Percentiles rank a stretch among this genome's conserved stretches.
Evolutionary conservation across 257 asterid genomes (phyloP).

Genomic region (Fraxinus americana): DNA sequence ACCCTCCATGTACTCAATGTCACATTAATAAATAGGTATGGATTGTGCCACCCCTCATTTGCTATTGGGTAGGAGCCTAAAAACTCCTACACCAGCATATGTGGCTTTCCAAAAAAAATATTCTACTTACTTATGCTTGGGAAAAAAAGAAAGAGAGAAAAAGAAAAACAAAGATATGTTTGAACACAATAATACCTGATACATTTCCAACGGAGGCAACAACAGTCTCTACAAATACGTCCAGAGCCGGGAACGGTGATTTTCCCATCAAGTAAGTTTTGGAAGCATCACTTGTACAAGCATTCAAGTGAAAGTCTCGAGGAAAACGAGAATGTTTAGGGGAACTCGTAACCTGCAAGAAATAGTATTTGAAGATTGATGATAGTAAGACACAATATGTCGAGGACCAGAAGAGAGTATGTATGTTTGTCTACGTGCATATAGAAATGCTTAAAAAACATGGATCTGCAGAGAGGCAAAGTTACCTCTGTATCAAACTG

Average conservation of each 20-base stretch:
- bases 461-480: constrained; percentile 7
- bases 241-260: constrained; percentile 87
- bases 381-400: constrained; percentile 4
- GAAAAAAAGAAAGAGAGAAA: neutral
- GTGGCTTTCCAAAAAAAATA: neutral
- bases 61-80: neutral
- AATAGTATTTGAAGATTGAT: constrained; percentile 22
- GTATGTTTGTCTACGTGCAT: neutral
- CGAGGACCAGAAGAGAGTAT: constrained; percentile 5
- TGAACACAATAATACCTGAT: constrained; percentile 51
- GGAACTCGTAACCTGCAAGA: constrained; percentile 48
- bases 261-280: constrained; percentile 71
- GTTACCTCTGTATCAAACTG: constrained; percentile 87
- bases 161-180: constrained; percentile 2
- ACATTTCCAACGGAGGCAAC: constrained; percentile 77
- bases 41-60: neutral
- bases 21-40: neutral
- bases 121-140: neutral
- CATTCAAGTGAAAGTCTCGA: constrained; percentile 43
- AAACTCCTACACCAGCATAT: neutral
- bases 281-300: constrained; percentile 62
- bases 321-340: constrained; percentile 35
- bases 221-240: constrained; percentile 59
- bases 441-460: neutral
- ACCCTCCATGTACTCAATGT: neutral